Evolutionary conservation across 2,329 filamentous ascomycete species (phyloP).

Genomic region (Elsinoe australis): DNA sequence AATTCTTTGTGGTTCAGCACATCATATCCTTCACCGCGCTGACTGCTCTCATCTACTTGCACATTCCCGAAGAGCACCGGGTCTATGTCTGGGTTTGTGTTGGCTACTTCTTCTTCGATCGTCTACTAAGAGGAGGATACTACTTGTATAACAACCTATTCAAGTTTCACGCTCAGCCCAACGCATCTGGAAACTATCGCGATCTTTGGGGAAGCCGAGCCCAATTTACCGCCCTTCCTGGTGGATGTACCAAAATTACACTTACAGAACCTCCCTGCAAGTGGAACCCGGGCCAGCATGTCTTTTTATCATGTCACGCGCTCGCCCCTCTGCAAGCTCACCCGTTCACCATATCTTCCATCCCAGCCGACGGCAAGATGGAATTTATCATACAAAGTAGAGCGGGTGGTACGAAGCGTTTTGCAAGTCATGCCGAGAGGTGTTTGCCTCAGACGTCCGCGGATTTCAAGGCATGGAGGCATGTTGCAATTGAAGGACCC

Average conservation of each 20-base stretch:
- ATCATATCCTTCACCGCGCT: conserved; percentile 54
- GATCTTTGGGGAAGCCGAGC: conserved; percentile 19
- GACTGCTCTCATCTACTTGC: conserved; percentile 55
- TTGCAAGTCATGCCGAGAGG: conserved; percentile 47
- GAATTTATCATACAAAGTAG: conserved; percentile 51
- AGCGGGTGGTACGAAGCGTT: conserved; percentile 44
- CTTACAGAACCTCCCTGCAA: conserved; percentile 48
- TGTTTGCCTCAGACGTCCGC: conserved; percentile 14
- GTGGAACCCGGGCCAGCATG: conserved; percentile 57
- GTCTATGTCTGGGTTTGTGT: conserved; percentile 58
- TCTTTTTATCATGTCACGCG: conserved; percentile 52
- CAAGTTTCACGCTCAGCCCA: conserved; percentile 33
- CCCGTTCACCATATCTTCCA: conserved; percentile 55
- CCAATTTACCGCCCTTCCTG: conserved; percentile 38
- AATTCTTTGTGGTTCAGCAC: conserved; percentile 63
- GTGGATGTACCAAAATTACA: conserved; percentile 50
- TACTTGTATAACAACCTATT: conserved; percentile 36
- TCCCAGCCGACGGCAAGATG: conserved; percentile 48
- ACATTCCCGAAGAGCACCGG: conserved; percentile 52
- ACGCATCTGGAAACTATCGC: conserved; percentile 17
- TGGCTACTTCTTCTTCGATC: conserved; percentile 55
- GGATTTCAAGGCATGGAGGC: conserved; percentile 15
- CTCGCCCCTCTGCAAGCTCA: conserved; percentile 54
- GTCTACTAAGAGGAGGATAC: conserved; percentile 41
- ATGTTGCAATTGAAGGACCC: conserved; percentile 25